Percentiles rank a stretch among this genome's conserved stretches.
These are phyloP conservation scores for Phellopilus nigrolimitatus DNA, from an alignment of 1,284 basidiomycete species.

Conservation along the genomic window DNA sequence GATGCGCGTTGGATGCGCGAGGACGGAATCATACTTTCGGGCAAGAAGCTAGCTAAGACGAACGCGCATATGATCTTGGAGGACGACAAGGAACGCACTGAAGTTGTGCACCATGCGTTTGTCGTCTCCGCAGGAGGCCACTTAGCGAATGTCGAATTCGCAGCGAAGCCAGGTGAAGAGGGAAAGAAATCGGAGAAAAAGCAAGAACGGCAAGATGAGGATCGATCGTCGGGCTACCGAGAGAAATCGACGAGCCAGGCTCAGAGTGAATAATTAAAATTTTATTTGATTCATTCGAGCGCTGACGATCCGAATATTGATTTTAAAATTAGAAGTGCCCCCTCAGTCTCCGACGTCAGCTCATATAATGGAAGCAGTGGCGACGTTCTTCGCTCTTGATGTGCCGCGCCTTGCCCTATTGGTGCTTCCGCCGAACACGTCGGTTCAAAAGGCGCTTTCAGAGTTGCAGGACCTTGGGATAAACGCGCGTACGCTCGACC, in stretches of 20 bases:
- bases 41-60: slow-evolving; percentile 12
- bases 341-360: slow-evolving; percentile 49
- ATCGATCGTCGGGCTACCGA: neutral
- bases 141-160: slow-evolving; percentile 43
- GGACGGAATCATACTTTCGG: slow-evolving; percentile 12
- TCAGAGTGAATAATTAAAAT: neutral
- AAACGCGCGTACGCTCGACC: slow-evolving; percentile 57
- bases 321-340: slow-evolving; percentile 4
- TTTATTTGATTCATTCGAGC: neutral
- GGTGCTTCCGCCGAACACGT: slow-evolving; percentile 54
- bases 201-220: too few species aligned
- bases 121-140: slow-evolving; percentile 49
- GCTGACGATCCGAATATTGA: too few species aligned
- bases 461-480: slow-evolving; percentile 64
- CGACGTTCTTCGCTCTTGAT: slow-evolving; percentile 63
- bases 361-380: slow-evolving; percentile 59
- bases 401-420: slow-evolving; percentile 63
- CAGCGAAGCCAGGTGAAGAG: slow-evolving; percentile 7
- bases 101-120: slow-evolving; percentile 55
- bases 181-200: neutral
- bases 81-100: slow-evolving; percentile 28
- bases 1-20: slow-evolving; percentile 14
- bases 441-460: slow-evolving; percentile 55
- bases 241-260: neutral
- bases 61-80: slow-evolving; percentile 27